Conservation (phyloP, 164 flowering plant genomes). For the Nymphaea colorata region DNA sequence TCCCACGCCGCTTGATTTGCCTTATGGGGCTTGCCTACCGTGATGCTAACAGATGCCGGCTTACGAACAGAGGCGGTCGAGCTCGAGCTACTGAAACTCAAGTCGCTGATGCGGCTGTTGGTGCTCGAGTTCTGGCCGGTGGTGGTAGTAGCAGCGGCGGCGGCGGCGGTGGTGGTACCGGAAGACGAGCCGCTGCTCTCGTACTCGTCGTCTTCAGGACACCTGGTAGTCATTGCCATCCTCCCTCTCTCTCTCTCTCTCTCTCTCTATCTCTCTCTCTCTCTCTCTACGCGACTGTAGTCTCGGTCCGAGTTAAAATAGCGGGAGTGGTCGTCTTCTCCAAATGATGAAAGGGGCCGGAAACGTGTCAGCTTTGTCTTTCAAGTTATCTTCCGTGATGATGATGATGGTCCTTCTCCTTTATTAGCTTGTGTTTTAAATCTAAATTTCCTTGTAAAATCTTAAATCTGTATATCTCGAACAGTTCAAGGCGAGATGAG, state of each 20-base stretch:
- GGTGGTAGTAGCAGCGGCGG: not conserved
- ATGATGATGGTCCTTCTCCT: too few relatives aligned
- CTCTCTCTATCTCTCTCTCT: not conserved
- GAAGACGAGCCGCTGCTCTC: not conserved
- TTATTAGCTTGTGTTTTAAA: too few relatives aligned
- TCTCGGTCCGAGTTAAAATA: not conserved
- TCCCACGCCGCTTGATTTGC: constrained; percentile 76
- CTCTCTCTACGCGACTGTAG: not conserved
- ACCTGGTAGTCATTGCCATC: not conserved
- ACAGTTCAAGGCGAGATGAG: too few relatives aligned
- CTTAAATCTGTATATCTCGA: too few relatives aligned
- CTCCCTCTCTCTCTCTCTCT: not conserved
- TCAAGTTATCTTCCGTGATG: too few relatives aligned
- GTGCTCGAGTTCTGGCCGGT: not conserved
- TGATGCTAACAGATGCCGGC: not conserved
- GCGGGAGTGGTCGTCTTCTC: not conserved
- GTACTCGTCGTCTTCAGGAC: not conserved
- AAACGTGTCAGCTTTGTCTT: not conserved
- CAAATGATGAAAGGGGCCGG: not conserved
- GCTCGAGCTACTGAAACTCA: not conserved
- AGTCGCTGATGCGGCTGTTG: not conserved
- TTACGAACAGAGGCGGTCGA: not conserved
- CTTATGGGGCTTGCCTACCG: constrained; percentile 54
- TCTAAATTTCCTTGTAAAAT: too few relatives aligned
- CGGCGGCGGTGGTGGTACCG: too few relatives aligned